Percentiles rank a stretch among this genome's conserved stretches.
Conservation (phyloP, 208 protist species). For the Crithidia thermophila region DNA sequence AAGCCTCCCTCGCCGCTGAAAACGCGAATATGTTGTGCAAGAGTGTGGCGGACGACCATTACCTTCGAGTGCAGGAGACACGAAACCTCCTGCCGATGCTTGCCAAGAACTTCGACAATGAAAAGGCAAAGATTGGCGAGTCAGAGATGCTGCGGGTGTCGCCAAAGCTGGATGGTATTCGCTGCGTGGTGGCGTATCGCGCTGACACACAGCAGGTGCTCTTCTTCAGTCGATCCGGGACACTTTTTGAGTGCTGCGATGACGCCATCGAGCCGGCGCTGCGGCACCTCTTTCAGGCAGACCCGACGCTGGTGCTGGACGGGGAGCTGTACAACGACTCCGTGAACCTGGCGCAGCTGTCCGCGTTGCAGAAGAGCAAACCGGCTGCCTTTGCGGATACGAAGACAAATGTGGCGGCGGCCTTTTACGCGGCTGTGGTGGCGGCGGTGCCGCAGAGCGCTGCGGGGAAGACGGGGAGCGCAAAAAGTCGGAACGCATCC, state of each 20-base stretch:
- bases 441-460: neutral
- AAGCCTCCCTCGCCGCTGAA: slow-evolving; percentile 33
- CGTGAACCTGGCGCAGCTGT: slow-evolving; percentile 35
- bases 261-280: slow-evolving; percentile 68
- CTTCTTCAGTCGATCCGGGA: slow-evolving; percentile 88
- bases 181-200: slow-evolving; percentile 83
- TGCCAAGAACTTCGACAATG: slow-evolving; percentile 78
- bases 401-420: neutral
- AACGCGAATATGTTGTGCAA: slow-evolving; percentile 74
- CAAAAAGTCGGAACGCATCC: neutral
- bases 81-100: slow-evolving; percentile 91
- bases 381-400: too few species aligned
- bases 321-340: slow-evolving; percentile 89
- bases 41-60: slow-evolving; percentile 72
- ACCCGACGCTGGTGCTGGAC: slow-evolving; percentile 83
- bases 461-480: neutral
- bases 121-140: slow-evolving; percentile 49
- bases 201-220: slow-evolving; percentile 38
- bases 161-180: slow-evolving; percentile 92
- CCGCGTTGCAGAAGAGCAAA: neutral
- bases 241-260: slow-evolving; percentile 89
- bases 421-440: slow-evolving; percentile 14
- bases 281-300: slow-evolving; percentile 59
- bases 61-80: slow-evolving; percentile 57
- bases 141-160: slow-evolving; percentile 70